Percentiles rank a stretch among this genome's conserved stretches.
Evolutionary conservation across 768 basidiomycete species (phyloP).

Genomic region (Melanogaster broomeanus): DNA sequence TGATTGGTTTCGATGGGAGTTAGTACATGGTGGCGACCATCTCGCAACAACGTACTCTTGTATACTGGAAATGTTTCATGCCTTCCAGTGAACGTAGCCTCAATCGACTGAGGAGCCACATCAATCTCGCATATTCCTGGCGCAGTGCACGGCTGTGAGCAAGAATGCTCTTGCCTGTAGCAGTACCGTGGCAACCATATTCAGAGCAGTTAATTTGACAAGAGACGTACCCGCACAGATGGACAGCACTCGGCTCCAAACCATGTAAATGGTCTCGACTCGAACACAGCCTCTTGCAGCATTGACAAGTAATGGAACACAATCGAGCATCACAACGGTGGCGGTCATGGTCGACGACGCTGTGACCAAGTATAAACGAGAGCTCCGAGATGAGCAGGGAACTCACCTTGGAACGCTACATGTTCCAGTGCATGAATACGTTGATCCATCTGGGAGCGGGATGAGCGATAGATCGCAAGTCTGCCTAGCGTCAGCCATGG

Average conservation of each 20-base stretch:
- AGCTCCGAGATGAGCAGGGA: not conserved
- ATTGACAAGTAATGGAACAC: constrained; percentile 50
- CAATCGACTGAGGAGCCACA: constrained; percentile 51
- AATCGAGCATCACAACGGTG: constrained; percentile 49
- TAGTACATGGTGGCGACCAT: too few relatives aligned
- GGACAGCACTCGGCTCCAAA: constrained; percentile 35
- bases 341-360: constrained; percentile 42
- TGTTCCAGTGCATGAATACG: constrained; percentile 38
- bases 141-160: constrained; percentile 39
- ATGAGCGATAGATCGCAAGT: constrained; percentile 38
- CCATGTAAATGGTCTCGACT: constrained; percentile 50
- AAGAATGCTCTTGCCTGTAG: constrained; percentile 48
- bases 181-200: not conserved
- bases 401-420: constrained; percentile 43
- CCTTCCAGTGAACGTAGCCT: constrained; percentile 54
- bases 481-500: constrained; percentile 20
- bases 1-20: too few relatives aligned
- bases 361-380: constrained; percentile 17
- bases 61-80: constrained; percentile 59
- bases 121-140: constrained; percentile 55
- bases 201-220: not conserved
- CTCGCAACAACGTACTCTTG: constrained; percentile 42
- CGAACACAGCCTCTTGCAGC: constrained; percentile 52
- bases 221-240: constrained; percentile 51
- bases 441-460: constrained; percentile 18